Evolutionary conservation across 192 early-diverging fungal species (phyloP).

Genomic region (Coemansia sp.): DNA sequence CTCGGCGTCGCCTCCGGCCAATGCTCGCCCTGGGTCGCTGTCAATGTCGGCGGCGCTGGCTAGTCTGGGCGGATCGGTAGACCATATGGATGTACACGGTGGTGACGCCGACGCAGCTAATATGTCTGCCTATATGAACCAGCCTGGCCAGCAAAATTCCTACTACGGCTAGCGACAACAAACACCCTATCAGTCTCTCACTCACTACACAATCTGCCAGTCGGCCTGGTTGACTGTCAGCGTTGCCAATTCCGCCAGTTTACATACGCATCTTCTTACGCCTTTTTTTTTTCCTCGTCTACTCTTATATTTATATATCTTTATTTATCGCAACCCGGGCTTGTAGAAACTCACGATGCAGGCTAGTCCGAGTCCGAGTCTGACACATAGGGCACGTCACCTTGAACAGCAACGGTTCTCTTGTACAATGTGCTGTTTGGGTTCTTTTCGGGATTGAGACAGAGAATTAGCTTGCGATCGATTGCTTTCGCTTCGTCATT

Average conservation of each 20-base stretch:
- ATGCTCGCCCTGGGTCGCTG: constrained; percentile 11
- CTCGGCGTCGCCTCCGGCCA: constrained; percentile 24
- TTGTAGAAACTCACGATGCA: not conserved
- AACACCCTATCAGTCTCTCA: not conserved
- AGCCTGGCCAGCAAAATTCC: constrained; percentile 37
- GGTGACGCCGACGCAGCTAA: constrained; percentile 24
- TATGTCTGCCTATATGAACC: constrained; percentile 51
- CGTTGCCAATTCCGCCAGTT: not conserved
- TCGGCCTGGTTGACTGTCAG: not conserved
- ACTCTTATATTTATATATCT: constrained; percentile 8
- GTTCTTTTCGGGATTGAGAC: constrained; percentile 76
- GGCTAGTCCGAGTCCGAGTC: constrained; percentile 45
- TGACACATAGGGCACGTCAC: constrained; percentile 43
- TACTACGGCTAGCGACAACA: constrained; percentile 46
- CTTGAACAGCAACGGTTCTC: constrained; percentile 35
- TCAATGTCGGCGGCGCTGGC: constrained; percentile 22
- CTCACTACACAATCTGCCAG: not conserved
- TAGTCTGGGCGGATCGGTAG: constrained; percentile 21
- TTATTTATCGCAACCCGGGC: not conserved
- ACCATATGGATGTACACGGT: constrained; percentile 30
- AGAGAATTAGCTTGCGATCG: constrained; percentile 65
- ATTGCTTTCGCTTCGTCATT: constrained; percentile 61
- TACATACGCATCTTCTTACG: not conserved
- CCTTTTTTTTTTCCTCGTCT: not conserved
- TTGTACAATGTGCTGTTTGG: constrained; percentile 66